Base-by-base conservation (phyloP, 2,329 filamentous ascomycete genomes). In the Didymella lethalis region DNA sequence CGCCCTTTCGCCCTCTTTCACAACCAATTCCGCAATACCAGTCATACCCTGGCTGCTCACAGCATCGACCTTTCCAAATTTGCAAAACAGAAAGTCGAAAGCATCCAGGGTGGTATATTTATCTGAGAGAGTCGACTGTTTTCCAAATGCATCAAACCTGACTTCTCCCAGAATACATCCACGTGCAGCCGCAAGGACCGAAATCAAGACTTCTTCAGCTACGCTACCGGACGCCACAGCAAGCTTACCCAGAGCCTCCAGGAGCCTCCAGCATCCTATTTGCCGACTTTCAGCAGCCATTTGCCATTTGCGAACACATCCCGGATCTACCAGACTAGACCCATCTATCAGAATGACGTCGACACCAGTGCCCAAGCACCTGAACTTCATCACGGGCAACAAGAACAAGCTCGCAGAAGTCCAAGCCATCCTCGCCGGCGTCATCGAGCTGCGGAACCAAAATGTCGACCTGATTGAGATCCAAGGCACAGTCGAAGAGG, bases 341-440 rank as follows among this genome's bases (percentile, higher is more conserved):
- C 38, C 20, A 31, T 38, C 31, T 3, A 34, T n/a, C 40, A 52
- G 54, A 7, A 67, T 66, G 65, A 44, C 66, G 3, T 62, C 63
- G 23, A 59, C 64, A 5, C 51, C 67, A 26, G 58, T 67, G 11
- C 77, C 80, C 43, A 81, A 82, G 65, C 79, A 83, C 63, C 81
- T 99, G 65, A 93, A 96, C 79, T 99, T 99, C 82, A 96, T 99
- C 75, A 98, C 94, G 2, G 91, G 94, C 78, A 99, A 99, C 80
- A 88, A 89, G 73, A 96, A 97, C 82, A 99, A 99, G 82, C 85
- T 99, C 55, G 82, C 84, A 57, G 95, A 99, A 81, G 93, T 97
- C 66, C 88, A 91, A 77, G 89, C 90, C 18, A 97, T 99, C 68
- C 85, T 99, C 3, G 83, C 86, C 8, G 86, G 85, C 58, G 80